Conservation (phyloP, 129 eudicot species). For the Gnaphalium uliginosum region DNA sequence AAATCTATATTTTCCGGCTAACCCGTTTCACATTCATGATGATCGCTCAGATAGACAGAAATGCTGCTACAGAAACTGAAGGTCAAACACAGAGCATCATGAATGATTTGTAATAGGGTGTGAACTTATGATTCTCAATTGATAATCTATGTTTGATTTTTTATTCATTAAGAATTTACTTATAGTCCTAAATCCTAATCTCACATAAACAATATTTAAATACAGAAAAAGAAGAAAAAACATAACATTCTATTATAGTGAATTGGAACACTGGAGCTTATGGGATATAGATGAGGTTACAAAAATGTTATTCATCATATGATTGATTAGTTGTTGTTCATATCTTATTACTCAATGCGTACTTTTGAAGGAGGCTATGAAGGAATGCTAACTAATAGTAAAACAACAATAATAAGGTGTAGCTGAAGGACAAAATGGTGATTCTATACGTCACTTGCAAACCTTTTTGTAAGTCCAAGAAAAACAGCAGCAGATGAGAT, state of each 20-base stretch:
- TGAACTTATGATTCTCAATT: not conserved
- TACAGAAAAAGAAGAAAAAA: not conserved
- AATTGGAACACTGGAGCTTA: slow-evolving; percentile 7
- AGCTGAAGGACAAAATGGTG: slow-evolving; percentile 9
- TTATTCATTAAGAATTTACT: not conserved
- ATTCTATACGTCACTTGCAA: slow-evolving; percentile 34
- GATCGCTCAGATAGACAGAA: too few species aligned
- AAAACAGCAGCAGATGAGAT: slow-evolving; percentile 85
- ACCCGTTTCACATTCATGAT: too few species aligned
- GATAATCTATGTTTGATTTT: not conserved
- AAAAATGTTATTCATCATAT: slow-evolving; percentile 21
- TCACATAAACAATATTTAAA: slow-evolving; percentile 6
- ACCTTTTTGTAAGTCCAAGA: slow-evolving; percentile 77
- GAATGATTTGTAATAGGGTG: not conserved
- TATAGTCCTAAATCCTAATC: not conserved
- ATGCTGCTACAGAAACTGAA: too few species aligned
- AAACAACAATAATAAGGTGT: slow-evolving; percentile 22
- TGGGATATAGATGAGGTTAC: not conserved
- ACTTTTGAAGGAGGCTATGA: slow-evolving; percentile 2
- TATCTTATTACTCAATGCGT: slow-evolving; percentile 21
- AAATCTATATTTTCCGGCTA: too few species aligned
- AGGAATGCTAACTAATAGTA: slow-evolving; percentile 29
- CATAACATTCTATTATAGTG: not conserved
- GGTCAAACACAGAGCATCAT: not conserved
- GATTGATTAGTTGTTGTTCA: slow-evolving; percentile 2